These are phyloP conservation scores for Epichloe aotearoae DNA, from an alignment of 2,329 filamentous ascomycete species.

Conservation along the genomic window DNA sequence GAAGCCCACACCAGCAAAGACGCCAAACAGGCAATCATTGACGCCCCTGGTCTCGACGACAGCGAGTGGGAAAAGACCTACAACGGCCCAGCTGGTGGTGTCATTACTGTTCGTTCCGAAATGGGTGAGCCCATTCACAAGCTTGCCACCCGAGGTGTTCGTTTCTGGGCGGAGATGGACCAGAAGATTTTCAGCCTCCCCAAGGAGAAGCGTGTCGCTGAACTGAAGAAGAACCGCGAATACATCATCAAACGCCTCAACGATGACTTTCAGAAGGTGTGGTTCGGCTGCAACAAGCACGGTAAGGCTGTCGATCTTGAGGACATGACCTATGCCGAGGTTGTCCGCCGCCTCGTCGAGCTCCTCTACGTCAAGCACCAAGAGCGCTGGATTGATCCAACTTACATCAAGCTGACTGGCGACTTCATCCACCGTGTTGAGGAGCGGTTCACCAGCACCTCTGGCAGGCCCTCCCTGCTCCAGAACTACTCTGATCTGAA, in stretches of 20 bases:
- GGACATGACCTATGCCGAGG: slow-evolving; percentile 90
- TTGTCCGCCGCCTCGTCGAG: slow-evolving; percentile 75
- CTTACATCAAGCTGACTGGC: slow-evolving; percentile 69
- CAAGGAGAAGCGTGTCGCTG: slow-evolving; percentile 81
- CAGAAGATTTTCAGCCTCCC: slow-evolving; percentile 94
- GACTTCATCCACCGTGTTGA: slow-evolving; percentile 96
- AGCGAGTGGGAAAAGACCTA: slow-evolving; percentile 85
- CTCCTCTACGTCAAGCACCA: slow-evolving; percentile 88
- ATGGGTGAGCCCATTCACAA: slow-evolving; percentile 99
- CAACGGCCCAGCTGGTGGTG: slow-evolving; percentile 77
- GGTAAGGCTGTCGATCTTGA: slow-evolving; percentile 78
- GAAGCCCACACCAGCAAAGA: slow-evolving; percentile 79
- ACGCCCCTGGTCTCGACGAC: slow-evolving; percentile 72
- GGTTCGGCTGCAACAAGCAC: slow-evolving; percentile 78
- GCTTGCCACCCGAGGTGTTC: slow-evolving; percentile 87
- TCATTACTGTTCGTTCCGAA: slow-evolving; percentile 93
- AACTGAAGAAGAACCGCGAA: slow-evolving; percentile 76
- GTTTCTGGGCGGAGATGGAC: slow-evolving; percentile 98
- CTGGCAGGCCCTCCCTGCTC: slow-evolving; percentile 65
- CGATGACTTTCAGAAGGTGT: slow-evolving; percentile 92
- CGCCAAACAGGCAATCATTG: slow-evolving; percentile 82
- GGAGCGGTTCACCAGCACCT: slow-evolving; percentile 73
- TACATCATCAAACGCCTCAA: slow-evolving; percentile 95
- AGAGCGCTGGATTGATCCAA: slow-evolving; percentile 79
- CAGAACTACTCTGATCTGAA: slow-evolving; percentile 85